These are phyloP conservation scores for Lachnellula arida DNA, from an alignment of 2,329 filamentous ascomycete genomes.

Conservation along the genomic window DNA sequence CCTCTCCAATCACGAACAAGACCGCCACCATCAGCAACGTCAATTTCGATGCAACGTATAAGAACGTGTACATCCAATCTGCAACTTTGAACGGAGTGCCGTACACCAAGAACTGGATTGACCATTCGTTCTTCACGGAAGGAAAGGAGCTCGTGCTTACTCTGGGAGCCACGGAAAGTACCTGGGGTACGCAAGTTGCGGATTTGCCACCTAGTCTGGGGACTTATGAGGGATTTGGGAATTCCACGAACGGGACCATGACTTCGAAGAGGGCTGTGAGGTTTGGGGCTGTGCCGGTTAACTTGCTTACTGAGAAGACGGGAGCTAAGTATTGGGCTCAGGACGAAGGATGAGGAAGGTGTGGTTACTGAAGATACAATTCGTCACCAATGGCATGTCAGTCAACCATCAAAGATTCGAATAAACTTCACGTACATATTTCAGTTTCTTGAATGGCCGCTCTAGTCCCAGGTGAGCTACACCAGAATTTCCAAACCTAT, in stretches of 20 bases:
- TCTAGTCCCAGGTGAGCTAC: not conserved
- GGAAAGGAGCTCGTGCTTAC: conserved; percentile 60
- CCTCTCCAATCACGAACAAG: conserved; percentile 51
- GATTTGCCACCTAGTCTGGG: conserved; percentile 57
- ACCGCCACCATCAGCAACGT: conserved; percentile 54
- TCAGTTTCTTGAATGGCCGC: not conserved
- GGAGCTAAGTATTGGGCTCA: conserved; percentile 21
- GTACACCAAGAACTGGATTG: conserved; percentile 62
- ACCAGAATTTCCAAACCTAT: not conserved
- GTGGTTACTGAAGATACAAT: not conserved
- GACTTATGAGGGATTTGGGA: conserved; percentile 23
- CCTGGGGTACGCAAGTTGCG: conserved; percentile 54
- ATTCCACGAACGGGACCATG: conserved; percentile 14
- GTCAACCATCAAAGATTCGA: not conserved
- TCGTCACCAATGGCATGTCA: not conserved
- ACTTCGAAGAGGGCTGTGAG: conserved; percentile 13
- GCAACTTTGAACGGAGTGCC: conserved; percentile 55
- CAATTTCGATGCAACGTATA: conserved; percentile 56
- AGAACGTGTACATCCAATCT: conserved; percentile 58
- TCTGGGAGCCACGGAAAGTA: conserved; percentile 54
- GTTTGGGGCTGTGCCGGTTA: conserved; percentile 12
- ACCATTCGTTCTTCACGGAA: conserved; percentile 62
- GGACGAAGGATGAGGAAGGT: conserved; percentile 6
- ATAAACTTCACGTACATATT: not conserved
- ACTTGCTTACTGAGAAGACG: conserved; percentile 13